Evolutionary conservation across 2,329 filamentous ascomycete species (phyloP), one percentile per base, ranked within the genome.

Genomic region (Fragosphaeria purpurea): DNA sequence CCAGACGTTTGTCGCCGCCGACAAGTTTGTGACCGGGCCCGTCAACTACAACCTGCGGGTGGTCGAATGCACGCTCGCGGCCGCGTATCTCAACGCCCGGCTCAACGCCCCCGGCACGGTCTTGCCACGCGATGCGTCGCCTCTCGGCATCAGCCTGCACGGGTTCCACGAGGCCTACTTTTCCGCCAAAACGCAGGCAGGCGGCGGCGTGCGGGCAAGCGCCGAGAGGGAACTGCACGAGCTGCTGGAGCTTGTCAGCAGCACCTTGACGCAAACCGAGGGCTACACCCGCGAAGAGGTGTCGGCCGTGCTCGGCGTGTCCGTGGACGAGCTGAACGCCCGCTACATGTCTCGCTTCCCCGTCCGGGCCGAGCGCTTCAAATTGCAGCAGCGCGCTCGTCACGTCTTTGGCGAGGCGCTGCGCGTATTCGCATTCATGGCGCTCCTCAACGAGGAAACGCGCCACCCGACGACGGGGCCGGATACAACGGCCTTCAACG

Each of bases 1-100:
- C 7, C 93, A 98, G 65, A 94, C 86, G 53, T 95, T 95, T 65
- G 86, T 98, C 54, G 85, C 85, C 12, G 87, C 91, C 5, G 90
- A 97, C 73, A 98, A 98, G 71, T 87, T 93, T 62, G 86, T 91
- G 55, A 95, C 91, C 1, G 93, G 85, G 0, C 91, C 91, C 0
- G 83, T 94, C 56, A 88, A 91, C 74, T 98, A 97, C 74, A 98
- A 98, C 67, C 79, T 98, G 31, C 85, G 93, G 33, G 93, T 98
- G 1, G 93, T 96, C 39, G 93, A 98, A 69, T 94, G 88, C 70
- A 93, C 86, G 49, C 77, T 98, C 35, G 93, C 93, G 4, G 89
- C 93, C 4, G 78, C 77, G 31, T 81, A 79, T 61, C 73, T 84
- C 53, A 74, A 82, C 57, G 77, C 79, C 32, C 69, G 72, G 32